A percentile compares a stretch with the other conserved stretches of the same genome.
Conservation (phyloP, 495 filamentous ascomycete species). For the Podospora pseudoanserina region DNA sequence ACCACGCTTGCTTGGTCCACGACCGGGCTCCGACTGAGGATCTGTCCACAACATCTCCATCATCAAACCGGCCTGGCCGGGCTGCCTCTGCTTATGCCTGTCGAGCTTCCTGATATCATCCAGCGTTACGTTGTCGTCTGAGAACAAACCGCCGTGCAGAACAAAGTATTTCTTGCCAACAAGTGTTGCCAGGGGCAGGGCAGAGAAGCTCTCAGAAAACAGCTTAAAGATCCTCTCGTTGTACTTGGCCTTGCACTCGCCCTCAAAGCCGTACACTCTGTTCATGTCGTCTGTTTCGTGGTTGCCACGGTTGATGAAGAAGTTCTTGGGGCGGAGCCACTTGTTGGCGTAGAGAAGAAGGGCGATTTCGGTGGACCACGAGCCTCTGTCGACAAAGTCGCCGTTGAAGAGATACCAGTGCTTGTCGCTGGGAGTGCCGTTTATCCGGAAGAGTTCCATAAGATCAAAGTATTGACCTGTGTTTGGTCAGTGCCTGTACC, state of each 20-base stretch:
- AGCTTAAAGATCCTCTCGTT: conserved; percentile 91
- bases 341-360: conserved; percentile 95
- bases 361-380: conserved; percentile 95
- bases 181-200: conserved; percentile 86
- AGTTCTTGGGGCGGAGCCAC: conserved; percentile 78
- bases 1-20: conserved; percentile 93
- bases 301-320: conserved; percentile 98
- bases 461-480: conserved; percentile 96
- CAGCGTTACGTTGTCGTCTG: conserved; percentile 86
- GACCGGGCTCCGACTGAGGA: conserved; percentile 77
- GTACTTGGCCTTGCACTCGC: conserved; percentile 97
- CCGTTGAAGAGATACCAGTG: conserved; percentile 98
- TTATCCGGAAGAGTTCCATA: conserved; percentile 90
- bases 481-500: conserved; percentile 18
- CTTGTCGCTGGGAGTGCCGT: conserved; percentile 76
- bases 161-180: conserved; percentile 90
- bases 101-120: conserved; percentile 92
- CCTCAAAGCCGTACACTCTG: conserved; percentile 95
- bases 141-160: conserved; percentile 95
- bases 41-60: conserved; percentile 99
- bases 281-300: conserved; percentile 99
- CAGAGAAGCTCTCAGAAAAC: conserved; percentile 97
- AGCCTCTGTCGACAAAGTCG: conserved; percentile 96
- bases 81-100: conserved; percentile 87
- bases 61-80: conserved; percentile 94